Evolutionary conservation across 371 early-diverging fungal genomes (phyloP).

Genomic region (Parasitella parasitica): DNA sequence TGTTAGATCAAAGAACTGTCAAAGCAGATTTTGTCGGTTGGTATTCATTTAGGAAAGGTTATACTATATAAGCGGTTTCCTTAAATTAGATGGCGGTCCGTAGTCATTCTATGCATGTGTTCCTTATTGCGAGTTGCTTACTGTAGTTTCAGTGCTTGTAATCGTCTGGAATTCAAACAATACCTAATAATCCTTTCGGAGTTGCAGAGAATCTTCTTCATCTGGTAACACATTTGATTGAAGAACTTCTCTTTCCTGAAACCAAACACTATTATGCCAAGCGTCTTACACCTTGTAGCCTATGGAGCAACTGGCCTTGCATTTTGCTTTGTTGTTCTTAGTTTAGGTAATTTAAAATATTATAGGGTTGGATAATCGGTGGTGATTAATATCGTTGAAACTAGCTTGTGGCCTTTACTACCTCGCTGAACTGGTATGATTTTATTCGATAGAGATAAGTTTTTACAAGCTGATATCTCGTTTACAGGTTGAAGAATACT

Average conservation of each 20-base stretch:
- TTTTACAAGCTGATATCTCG: conserved; percentile 7
- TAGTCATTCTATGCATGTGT: no score
- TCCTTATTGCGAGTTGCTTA: no score
- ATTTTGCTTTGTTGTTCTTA: conserved; percentile 43
- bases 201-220: no score
- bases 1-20: no score
- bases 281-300: conserved; percentile 41
- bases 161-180: no score
- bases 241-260: neutral
- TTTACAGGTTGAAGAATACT: conserved; percentile 73
- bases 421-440: conserved; percentile 65
- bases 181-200: no score
- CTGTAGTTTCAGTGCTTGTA: no score
- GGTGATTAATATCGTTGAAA: neutral
- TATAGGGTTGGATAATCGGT: neutral
- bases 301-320: conserved; percentile 43
- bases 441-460: neutral
- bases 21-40: no score
- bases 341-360: conserved; percentile 36
- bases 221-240: no score
- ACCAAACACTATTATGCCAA: neutral
- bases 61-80: no score
- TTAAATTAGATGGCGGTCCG: no score
- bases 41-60: no score
- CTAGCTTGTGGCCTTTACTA: conserved; percentile 90